phyloP scores from a whole-genome alignment of 2,329 filamentous ascomycete genomes.

The Aureobasidium subglaciale region DNA sequence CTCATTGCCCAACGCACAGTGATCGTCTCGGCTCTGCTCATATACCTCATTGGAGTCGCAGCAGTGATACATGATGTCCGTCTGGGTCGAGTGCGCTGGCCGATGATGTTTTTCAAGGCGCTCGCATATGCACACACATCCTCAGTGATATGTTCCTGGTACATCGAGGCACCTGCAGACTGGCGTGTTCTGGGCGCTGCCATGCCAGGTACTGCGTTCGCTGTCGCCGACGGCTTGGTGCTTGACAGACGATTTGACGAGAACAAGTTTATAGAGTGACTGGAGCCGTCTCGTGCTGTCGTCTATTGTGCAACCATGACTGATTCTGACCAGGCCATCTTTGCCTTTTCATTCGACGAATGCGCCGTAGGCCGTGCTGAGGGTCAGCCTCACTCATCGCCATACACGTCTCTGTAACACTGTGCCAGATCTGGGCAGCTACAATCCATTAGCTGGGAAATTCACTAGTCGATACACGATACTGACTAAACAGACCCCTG shows the following conservation, averaged over 20 bases:
- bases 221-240: background rate
- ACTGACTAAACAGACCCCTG: constrained; percentile 10
- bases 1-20: background rate
- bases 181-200: background rate
- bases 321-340: background rate
- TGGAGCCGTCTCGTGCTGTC: background rate
- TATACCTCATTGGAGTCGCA: background rate
- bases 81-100: background rate
- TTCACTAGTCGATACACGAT: too few relatives aligned
- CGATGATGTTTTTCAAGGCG: background rate
- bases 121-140: background rate
- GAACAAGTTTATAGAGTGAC: background rate
- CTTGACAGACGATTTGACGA: background rate
- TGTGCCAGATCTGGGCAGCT: constrained; percentile 6
- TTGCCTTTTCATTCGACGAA: background rate
- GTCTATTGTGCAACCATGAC: background rate
- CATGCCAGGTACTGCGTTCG: background rate
- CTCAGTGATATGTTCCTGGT: background rate
- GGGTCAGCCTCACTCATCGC: background rate
- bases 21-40: background rate
- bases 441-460: background rate
- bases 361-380: background rate
- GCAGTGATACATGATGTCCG: background rate
- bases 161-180: background rate
- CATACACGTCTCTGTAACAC: constrained; percentile 12